A percentile compares a stretch with the other conserved stretches of the same genome.
Evolutionary conservation across 2,329 filamentous ascomycete genomes (phyloP).

Genomic region (Aspergillus novofumigatus): DNA sequence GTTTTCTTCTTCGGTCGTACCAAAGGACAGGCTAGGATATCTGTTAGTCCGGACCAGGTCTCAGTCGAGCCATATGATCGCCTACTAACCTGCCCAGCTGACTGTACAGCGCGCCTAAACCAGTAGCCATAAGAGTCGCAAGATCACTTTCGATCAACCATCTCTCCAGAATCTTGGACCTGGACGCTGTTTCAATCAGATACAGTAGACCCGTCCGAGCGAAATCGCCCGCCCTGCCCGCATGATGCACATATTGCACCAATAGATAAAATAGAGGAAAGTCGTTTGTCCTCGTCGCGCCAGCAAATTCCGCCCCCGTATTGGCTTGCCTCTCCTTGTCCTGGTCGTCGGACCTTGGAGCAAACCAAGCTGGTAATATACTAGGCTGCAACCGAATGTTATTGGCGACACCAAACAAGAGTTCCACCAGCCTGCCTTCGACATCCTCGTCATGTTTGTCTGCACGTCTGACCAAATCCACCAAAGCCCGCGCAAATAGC

Average conservation of each 20-base stretch:
- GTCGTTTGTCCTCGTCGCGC: conserved; percentile 81
- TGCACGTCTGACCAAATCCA: conserved; percentile 77
- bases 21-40: conserved; percentile 71
- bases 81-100: conserved; percentile 56
- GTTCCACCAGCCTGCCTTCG: conserved; percentile 83
- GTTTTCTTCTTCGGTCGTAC: conserved; percentile 58
- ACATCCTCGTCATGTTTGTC: conserved; percentile 65
- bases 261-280: conserved; percentile 95
- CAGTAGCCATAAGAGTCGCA: conserved; percentile 94
- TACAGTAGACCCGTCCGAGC: conserved; percentile 90
- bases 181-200: conserved; percentile 88
- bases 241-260: conserved; percentile 94
- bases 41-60: conserved; percentile 51
- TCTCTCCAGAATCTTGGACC: conserved; percentile 75
- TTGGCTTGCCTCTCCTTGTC: conserved; percentile 38
- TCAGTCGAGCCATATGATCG: conserved; percentile 18
- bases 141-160: conserved; percentile 98
- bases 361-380: conserved; percentile 90
- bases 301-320: conserved; percentile 68
- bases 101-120: conserved; percentile 73
- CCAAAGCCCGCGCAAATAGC: conserved; percentile 79
- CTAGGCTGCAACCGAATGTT: conserved; percentile 88
- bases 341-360: conserved; percentile 48
- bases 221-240: conserved; percentile 92
- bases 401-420: conserved; percentile 92